Conservation (phyloP, 768 basidiomycete species). For the Tricholoma matsutake region DNA sequence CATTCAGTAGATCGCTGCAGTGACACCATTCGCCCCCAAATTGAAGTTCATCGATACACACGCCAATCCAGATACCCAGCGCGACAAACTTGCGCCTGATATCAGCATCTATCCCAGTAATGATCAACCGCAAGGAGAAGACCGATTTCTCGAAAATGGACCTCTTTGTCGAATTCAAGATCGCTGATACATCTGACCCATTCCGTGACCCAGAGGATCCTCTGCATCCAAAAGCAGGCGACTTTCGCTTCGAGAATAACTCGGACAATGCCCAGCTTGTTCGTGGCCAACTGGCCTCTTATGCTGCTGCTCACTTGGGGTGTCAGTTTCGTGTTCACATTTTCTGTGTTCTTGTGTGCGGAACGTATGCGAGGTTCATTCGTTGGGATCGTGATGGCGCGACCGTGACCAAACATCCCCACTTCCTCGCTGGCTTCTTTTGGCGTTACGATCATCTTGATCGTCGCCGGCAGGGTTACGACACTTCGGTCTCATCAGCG, state of each 20-base stretch:
- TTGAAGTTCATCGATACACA: neutral
- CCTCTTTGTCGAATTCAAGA: neutral
- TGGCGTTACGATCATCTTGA: slow-evolving; percentile 18
- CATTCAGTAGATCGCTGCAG: neutral
- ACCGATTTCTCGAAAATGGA: neutral
- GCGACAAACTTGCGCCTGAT: neutral
- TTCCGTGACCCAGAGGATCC: neutral
- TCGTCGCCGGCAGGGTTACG: slow-evolving; percentile 16
- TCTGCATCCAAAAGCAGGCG: neutral
- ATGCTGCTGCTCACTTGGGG: no score
- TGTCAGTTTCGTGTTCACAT: slow-evolving; percentile 19
- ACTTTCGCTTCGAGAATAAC: neutral
- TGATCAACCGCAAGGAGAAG: neutral
- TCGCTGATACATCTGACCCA: neutral
- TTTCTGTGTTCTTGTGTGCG: slow-evolving; percentile 28
- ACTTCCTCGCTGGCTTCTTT: slow-evolving; percentile 22
- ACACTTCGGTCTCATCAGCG: slow-evolving; percentile 6
- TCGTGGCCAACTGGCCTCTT: no score
- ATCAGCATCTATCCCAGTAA: neutral
- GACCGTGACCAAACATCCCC: slow-evolving; percentile 18
- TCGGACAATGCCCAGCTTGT: no score
- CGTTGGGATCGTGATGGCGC: slow-evolving; percentile 34
- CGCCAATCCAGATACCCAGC: neutral
- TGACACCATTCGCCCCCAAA: neutral
- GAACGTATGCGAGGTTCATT: slow-evolving; percentile 24